These are phyloP conservation scores for Parastagonospora avenae DNA, from an alignment of 2,329 filamentous ascomycete species.

Conservation along the genomic window DNA sequence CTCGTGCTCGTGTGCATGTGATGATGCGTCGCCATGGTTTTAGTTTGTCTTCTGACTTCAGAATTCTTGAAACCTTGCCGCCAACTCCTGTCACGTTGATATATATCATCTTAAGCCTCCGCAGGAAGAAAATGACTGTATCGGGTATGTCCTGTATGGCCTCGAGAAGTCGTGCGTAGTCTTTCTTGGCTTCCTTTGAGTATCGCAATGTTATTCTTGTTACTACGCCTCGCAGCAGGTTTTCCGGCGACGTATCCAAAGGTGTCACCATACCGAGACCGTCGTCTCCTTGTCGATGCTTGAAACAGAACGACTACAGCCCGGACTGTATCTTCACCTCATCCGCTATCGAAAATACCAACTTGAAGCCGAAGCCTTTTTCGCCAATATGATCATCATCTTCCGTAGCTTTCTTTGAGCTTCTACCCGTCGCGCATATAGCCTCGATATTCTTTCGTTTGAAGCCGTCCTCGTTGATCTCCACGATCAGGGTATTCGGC, in stretches of 20 bases:
- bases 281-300: slow-evolving; percentile 44
- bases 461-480: slow-evolving; percentile 53
- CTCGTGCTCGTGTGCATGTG: background rate
- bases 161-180: slow-evolving; percentile 7
- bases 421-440: slow-evolving; percentile 46
- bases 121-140: slow-evolving; percentile 18
- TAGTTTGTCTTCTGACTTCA: too few species aligned
- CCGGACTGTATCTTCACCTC: slow-evolving; percentile 50
- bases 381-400: slow-evolving; percentile 39
- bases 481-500: slow-evolving; percentile 46
- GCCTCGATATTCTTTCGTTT: slow-evolving; percentile 41
- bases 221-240: slow-evolving; percentile 8
- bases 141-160: slow-evolving; percentile 15
- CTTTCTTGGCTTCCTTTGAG: background rate
- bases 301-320: slow-evolving; percentile 45
- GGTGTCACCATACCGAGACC: slow-evolving; percentile 61
- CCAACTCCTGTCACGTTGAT: slow-evolving; percentile 6
- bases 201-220: slow-evolving; percentile 25
- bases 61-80: too few species aligned
- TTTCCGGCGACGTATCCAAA: slow-evolving; percentile 24
- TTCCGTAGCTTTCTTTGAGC: slow-evolving; percentile 39
- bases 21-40: background rate
- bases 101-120: slow-evolving; percentile 8
- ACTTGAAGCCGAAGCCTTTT: slow-evolving; percentile 48
- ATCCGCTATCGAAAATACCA: slow-evolving; percentile 39